Base-by-base conservation (phyloP, 371 early-diverging fungal genomes). In the Rhizopus sp. region DNA sequence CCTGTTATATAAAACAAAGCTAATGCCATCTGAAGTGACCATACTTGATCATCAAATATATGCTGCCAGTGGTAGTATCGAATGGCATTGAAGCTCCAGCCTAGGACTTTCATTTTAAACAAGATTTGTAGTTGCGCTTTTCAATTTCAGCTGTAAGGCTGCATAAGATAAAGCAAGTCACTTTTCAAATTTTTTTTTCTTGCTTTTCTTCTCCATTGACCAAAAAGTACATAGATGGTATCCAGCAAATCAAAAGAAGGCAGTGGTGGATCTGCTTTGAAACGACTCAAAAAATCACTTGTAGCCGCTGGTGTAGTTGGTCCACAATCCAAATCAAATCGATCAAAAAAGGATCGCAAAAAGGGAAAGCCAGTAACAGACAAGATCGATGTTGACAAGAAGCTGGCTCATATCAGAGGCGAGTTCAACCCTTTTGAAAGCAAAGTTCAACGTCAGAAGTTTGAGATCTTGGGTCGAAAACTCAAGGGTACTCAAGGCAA, bases 341-440 rank as follows among this genome's bases (percentile, higher is more conserved):
- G 77, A 52, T 82, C 82, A 42, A 87, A 88, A 55, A 85, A 83
- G 60, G 80, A 83, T 56, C 73, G 84, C 52, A 88, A 88, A 59
- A 76, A 77, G 56, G 85, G 87, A 15, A 70, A 66, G 1, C 78
- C 84, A 29, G 72, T 68, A 5, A 78, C 68, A n/a, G 82, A 81
- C 42, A 83, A 78, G 59, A 79, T 82, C 65, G 74, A 77, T 66
- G 63, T 64, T 33, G 69, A 69, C 42, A 78, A 77, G 34, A 85
- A 84, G 52, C 58, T 88, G 33, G 62, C 70, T 1, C 63, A 78
- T 59, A 83, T 84, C 57, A 78, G 80, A 50, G 83, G 75, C 9
- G 80, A 79, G 56, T 78, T 78, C 62, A 98, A 96, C 72, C 97
- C 96, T 1, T 98, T 95, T 60, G 98, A 97, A 62, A 69, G 88